Conservation (phyloP, 2,329 filamentous ascomycete species). For the Sodiomyces alkalinus region DNA sequence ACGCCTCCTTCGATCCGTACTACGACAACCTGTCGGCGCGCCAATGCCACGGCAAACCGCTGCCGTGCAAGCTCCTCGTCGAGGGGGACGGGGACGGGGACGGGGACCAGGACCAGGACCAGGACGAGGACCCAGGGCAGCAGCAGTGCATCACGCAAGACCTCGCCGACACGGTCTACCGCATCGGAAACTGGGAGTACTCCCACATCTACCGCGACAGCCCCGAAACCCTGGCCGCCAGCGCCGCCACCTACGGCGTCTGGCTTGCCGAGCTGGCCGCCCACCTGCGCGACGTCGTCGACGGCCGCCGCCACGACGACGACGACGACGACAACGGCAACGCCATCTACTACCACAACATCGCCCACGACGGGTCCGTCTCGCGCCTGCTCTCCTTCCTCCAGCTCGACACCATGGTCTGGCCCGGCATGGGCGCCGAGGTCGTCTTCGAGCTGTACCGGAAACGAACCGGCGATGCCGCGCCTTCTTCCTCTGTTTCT, state of each 20-base stretch:
- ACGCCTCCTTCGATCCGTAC: constrained; percentile 64
- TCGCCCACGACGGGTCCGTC: constrained; percentile 66
- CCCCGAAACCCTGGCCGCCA: constrained; percentile 43
- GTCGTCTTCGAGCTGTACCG: constrained; percentile 61
- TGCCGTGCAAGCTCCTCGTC: constrained; percentile 47
- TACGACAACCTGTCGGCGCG: constrained; percentile 71
- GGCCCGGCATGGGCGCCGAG: constrained; percentile 73
- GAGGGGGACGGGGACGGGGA: constrained; percentile 26
- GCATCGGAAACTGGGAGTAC: constrained; percentile 70
- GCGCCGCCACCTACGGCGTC: constrained; percentile 49
- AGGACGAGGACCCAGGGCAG: constrained; percentile 3
- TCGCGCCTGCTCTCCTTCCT: constrained; percentile 52
- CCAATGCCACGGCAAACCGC: constrained; percentile 57
- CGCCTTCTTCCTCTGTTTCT: constrained; percentile 8
- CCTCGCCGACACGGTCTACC: constrained; percentile 54
- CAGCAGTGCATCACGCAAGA: constrained; percentile 43
- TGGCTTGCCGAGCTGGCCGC: constrained; percentile 58
- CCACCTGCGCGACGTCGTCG: constrained; percentile 42
- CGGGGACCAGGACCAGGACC: constrained; percentile 7
- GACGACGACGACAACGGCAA: constrained; percentile 21
- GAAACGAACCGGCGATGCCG: constrained; percentile 14
- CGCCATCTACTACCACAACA: constrained; percentile 53
- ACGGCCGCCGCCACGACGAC: constrained; percentile 41
- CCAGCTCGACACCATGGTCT: constrained; percentile 63
- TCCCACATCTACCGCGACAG: constrained; percentile 60